A percentile compares a stretch with the other conserved stretches of the same genome.
These are phyloP conservation scores for Selenicereus undatus DNA, from an alignment of 148 eudicot species.

Conservation along the genomic window DNA sequence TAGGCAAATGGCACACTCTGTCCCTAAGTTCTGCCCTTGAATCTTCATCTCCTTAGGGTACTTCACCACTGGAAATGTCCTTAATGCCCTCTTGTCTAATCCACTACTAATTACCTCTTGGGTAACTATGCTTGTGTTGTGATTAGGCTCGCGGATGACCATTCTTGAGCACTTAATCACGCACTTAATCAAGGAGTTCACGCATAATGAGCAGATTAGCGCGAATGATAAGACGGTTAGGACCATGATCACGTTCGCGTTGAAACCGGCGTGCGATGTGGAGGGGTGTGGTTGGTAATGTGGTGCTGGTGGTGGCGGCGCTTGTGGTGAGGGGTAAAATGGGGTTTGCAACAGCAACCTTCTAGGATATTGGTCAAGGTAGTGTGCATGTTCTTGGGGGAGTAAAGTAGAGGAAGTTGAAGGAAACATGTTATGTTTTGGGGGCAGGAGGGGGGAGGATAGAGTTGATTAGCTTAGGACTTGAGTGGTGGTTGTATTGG, in stretches of 20 bases:
- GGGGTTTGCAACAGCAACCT: slow-evolving; percentile 18
- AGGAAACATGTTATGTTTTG: slow-evolving; percentile 14
- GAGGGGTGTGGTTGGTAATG: not conserved
- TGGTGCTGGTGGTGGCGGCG: slow-evolving; percentile 10
- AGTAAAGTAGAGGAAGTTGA: slow-evolving; percentile 14
- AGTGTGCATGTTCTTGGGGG: not conserved
- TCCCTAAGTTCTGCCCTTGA: slow-evolving; percentile 35
- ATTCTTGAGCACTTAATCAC: slow-evolving; percentile 20
- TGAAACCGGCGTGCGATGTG: slow-evolving; percentile 4
- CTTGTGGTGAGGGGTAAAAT: slow-evolving; percentile 2
- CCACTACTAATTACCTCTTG: slow-evolving; percentile 7
- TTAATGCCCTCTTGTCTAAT: slow-evolving; percentile 50
- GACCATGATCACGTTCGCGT: slow-evolving; percentile 19
- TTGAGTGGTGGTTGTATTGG: not conserved
- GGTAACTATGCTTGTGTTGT: slow-evolving; percentile 15
- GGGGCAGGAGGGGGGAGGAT: not conserved
- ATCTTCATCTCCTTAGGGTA: slow-evolving; percentile 44
- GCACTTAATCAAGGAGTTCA: slow-evolving; percentile 22
- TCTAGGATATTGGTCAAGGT: slow-evolving; percentile 18
- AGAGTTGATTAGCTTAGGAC: not conserved
- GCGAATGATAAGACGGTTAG: slow-evolving; percentile 21
- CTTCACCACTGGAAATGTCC: slow-evolving; percentile 49
- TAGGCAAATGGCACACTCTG: slow-evolving; percentile 70
- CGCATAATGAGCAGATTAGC: slow-evolving; percentile 26
- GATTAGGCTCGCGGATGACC: slow-evolving; percentile 17